phyloP scores from a whole-genome alignment of 78 protist species.

The Trichosphaerium sp. region DNA sequence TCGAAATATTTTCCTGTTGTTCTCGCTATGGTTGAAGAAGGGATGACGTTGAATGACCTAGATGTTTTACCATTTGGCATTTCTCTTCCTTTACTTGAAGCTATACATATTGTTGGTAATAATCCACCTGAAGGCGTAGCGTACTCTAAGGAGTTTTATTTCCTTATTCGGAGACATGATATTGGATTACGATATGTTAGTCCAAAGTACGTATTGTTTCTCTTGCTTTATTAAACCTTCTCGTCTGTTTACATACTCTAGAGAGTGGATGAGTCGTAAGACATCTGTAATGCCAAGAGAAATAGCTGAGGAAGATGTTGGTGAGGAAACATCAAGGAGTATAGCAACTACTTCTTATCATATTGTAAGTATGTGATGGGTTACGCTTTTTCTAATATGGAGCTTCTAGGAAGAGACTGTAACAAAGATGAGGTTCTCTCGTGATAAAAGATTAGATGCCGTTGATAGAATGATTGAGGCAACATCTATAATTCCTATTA shows the following conservation, averaged over 20 bases:
- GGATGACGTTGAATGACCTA: conserved; percentile 10
- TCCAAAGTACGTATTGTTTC: not conserved
- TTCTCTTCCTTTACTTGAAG: conserved; percentile 13
- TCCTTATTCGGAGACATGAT: conserved; percentile 21
- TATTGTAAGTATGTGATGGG: too few species aligned
- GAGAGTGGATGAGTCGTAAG: conserved; percentile 4
- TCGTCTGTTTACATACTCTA: not conserved
- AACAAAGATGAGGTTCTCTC: too few species aligned
- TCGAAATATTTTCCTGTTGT: too few species aligned
- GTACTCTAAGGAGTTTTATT: conserved; percentile 9
- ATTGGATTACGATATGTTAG: not conserved
- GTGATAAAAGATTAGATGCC: too few species aligned
- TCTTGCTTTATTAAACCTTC: not conserved
- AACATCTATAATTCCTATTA: too few species aligned
- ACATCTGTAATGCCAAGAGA: too few species aligned
- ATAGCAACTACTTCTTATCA: too few species aligned
- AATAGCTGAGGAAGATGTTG: too few species aligned
- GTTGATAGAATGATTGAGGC: too few species aligned
- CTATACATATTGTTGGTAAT: conserved; percentile 24
- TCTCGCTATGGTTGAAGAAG: not conserved
- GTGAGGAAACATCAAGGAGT: too few species aligned
- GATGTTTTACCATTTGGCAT: conserved; percentile 21
- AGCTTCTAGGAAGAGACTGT: too few species aligned
- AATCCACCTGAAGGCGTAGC: conserved; percentile 5
- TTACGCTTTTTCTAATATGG: too few species aligned